These are phyloP conservation scores for Coleophoma crateriformis DNA, from an alignment of 2,329 filamentous ascomycete genomes.

Conservation along the genomic window DNA sequence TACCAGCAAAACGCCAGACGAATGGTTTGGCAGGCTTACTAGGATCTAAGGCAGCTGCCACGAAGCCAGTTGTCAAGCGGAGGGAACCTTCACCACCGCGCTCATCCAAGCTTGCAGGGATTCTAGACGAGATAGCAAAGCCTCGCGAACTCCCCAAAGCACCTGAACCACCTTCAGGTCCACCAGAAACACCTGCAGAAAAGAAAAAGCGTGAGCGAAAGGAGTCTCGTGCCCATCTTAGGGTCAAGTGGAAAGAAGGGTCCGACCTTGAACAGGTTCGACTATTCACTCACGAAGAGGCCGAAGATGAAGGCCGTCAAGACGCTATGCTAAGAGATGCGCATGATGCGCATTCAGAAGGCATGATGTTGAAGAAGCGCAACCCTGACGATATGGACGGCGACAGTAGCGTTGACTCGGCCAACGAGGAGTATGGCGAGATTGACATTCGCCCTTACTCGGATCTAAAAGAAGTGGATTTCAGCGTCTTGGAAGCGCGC, in stretches of 20 bases:
- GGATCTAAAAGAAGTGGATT: conserved; percentile 40
- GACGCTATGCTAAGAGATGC: conserved; percentile 67
- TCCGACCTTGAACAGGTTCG: conserved; percentile 60
- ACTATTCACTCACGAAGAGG: conserved; percentile 66
- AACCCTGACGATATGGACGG: conserved; percentile 46
- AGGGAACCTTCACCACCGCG: conserved; percentile 23
- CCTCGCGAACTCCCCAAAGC: conserved; percentile 24
- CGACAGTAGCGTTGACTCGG: conserved; percentile 41
- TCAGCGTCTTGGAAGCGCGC: conserved; percentile 23
- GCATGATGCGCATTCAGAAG: conserved; percentile 66
- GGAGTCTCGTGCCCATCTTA: conserved; percentile 63
- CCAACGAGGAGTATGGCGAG: conserved; percentile 25
- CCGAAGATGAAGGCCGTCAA: conserved; percentile 63
- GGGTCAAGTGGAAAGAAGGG: conserved; percentile 67
- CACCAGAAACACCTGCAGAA: conserved; percentile 61
- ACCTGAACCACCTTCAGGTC: conserved; percentile 18
- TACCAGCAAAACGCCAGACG: conserved; percentile 14
- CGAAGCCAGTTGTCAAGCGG: conserved; percentile 26
- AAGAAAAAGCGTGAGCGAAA: conserved; percentile 64
- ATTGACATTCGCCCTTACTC: conserved; percentile 47
- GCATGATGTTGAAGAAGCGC: conserved; percentile 59
- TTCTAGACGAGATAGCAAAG: conserved; percentile 26
- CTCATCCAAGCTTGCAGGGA: conserved; percentile 25
- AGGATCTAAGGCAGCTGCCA: conserved; percentile 13
- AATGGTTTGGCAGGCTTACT: conserved; percentile 18